A percentile compares a stretch with the other conserved stretches of the same genome.
Evolutionary conservation across 106 monocot species (phyloP).

Genomic region (Phalaenopsis aphrodite): DNA sequence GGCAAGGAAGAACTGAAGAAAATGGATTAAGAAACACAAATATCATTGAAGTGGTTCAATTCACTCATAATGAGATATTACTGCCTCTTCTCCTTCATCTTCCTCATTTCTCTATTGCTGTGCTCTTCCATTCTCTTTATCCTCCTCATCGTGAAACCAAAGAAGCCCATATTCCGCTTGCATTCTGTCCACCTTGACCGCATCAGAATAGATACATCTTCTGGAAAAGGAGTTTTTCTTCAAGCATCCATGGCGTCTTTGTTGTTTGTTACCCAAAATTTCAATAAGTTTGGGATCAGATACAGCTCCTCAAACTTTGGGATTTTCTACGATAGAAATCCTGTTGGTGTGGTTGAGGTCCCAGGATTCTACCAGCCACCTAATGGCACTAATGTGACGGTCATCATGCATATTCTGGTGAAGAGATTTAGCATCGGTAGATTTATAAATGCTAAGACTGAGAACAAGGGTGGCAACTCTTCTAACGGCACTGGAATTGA

Average conservation of each 20-base stretch:
- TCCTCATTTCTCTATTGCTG: conserved; percentile 12
- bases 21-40: conserved; percentile 10
- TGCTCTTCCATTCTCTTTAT: conserved; percentile 17
- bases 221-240: conserved; percentile 13
- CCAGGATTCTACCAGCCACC: conserved; percentile 62
- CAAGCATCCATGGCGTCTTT: conserved; percentile 26
- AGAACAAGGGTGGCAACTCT: background rate
- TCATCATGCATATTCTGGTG: conserved; percentile 23
- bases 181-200: conserved; percentile 35
- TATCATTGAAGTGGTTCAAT: conserved; percentile 7
- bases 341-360: conserved; percentile 30
- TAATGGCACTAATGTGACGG: conserved; percentile 23
- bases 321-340: conserved; percentile 15
- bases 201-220: conserved; percentile 26
- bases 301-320: conserved; percentile 36
- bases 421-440: conserved; percentile 22
- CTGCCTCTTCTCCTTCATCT: conserved; percentile 19
- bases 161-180: conserved; percentile 51
- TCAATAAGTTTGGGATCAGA: conserved; percentile 45
- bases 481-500: conserved; percentile 7
- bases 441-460: conserved; percentile 4
- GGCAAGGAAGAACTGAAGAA: background rate
- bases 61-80: conserved; percentile 16
- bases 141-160: conserved; percentile 38
- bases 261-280: conserved; percentile 31